Conservation (phyloP, 1,284 basidiomycete genomes). For the Exobasidium cylindrosporum region DNA sequence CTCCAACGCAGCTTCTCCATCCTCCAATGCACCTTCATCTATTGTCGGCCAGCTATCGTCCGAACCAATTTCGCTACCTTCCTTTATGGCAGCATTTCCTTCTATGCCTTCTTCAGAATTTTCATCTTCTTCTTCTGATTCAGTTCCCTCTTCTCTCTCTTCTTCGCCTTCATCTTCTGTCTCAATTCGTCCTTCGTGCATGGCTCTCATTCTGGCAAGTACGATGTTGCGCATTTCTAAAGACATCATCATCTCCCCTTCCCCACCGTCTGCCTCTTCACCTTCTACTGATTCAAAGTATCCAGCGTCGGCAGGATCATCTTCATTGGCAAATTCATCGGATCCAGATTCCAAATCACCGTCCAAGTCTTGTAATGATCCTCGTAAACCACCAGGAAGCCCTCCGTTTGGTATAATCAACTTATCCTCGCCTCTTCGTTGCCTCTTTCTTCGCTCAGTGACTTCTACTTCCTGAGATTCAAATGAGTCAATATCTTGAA, state of each 20-base stretch:
- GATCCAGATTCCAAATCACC: background rate
- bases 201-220: conserved; percentile 1
- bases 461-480: conserved; percentile 3
- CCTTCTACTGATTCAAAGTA: conserved; percentile 16
- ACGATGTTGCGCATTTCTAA: conserved; percentile 7
- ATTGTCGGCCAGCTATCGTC: conserved; percentile 8
- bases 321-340: background rate
- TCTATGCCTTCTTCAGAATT: conserved; percentile 9
- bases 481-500: background rate
- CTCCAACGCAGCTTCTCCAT: conserved; percentile 35
- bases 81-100: conserved; percentile 16
- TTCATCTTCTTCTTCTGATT: conserved; percentile 7
- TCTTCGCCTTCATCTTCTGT: conserved; percentile 1
- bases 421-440: background rate
- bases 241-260: conserved; percentile 9
- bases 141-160: background rate
- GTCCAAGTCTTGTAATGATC: background rate
- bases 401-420: conserved; percentile 5
- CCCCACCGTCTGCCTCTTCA: conserved; percentile 17
- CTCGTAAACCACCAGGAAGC: conserved; percentile 13
- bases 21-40: conserved; percentile 33
- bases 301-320: background rate
- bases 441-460: background rate
- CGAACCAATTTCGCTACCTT: conserved; percentile 19
- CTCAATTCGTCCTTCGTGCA: background rate